Percentiles rank a stretch among this genome's conserved stretches.
phyloP scores from a whole-genome alignment of 768 basidiomycete genomes.

The Terana coerulea region DNA sequence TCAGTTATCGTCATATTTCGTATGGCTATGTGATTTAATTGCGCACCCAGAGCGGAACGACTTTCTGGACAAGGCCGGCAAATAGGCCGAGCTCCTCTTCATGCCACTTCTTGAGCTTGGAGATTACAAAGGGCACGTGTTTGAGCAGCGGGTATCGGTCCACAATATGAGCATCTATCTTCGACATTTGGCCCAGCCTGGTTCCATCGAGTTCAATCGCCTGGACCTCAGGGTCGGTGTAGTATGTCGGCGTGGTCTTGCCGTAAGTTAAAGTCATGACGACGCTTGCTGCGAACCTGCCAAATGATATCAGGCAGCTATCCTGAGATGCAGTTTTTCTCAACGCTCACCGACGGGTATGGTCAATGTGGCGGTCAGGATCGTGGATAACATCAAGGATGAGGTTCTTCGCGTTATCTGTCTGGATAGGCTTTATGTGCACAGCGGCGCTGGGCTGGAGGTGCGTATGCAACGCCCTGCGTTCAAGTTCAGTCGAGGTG shows the following conservation, averaged over 20 bases:
- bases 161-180: conserved; percentile 32
- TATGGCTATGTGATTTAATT: not conserved
- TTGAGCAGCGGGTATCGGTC: conserved; percentile 35
- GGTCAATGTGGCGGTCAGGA: conserved; percentile 30
- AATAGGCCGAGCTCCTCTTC: conserved; percentile 34
- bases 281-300: conserved; percentile 35
- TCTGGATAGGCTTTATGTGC: conserved; percentile 32
- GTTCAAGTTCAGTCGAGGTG: not conserved
- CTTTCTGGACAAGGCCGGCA: too few species aligned
- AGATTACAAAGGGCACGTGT: conserved; percentile 54
- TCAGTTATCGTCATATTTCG: not conserved
- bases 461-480: conserved; percentile 31
- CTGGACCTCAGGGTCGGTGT: conserved; percentile 32
- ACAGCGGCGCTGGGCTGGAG: conserved; percentile 31
- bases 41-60: too few species aligned
- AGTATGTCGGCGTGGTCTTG: conserved; percentile 35
- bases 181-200: conserved; percentile 31
- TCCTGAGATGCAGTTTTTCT: not conserved
- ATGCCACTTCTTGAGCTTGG: conserved; percentile 54
- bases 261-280: conserved; percentile 38
- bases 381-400: conserved; percentile 33
- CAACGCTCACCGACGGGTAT: conserved; percentile 27
- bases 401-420: conserved; percentile 28
- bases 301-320: not conserved
- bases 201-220: conserved; percentile 30